A percentile compares a stretch with the other conserved stretches of the same genome.
Evolutionary conservation across 2,329 filamentous ascomycete species (phyloP).

Genomic region (Sporothrix euskadiensis): DNA sequence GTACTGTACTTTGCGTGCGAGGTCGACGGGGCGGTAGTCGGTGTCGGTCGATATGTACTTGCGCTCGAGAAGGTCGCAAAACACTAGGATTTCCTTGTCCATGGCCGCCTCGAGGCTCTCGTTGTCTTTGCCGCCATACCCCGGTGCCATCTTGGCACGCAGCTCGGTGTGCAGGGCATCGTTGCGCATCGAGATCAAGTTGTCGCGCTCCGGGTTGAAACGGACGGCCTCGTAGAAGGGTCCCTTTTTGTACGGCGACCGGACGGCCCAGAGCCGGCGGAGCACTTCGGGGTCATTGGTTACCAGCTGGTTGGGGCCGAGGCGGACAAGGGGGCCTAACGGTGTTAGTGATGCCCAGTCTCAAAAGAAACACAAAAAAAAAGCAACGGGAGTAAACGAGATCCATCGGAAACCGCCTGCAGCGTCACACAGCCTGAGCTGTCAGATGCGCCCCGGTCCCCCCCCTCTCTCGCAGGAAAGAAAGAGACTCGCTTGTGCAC

Average conservation of each 20-base stretch:
- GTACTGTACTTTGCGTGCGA: constrained; percentile 53
- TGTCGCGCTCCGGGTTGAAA: constrained; percentile 42
- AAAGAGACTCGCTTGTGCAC: background rate
- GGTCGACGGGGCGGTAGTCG: constrained; percentile 39
- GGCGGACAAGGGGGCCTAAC: constrained; percentile 35
- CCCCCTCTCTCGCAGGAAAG: background rate
- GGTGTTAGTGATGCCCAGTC: too few relatives aligned
- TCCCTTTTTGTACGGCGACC: constrained; percentile 43
- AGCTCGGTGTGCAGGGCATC: constrained; percentile 43
- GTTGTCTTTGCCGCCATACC: constrained; percentile 39
- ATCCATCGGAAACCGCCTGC: constrained; percentile 1
- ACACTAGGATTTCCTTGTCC: constrained; percentile 35
- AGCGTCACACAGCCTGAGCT: constrained; percentile 1
- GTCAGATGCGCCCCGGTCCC: background rate
- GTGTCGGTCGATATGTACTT: constrained; percentile 41
- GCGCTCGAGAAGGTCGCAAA: constrained; percentile 45
- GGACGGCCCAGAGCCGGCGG: constrained; percentile 40
- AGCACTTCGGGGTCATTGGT: constrained; percentile 37
- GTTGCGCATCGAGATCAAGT: constrained; percentile 41
- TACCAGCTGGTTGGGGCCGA: constrained; percentile 37
- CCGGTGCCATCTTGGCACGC: constrained; percentile 48
- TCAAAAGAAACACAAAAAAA: background rate
- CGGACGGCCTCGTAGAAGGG: constrained; percentile 44
- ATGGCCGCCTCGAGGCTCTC: constrained; percentile 35
- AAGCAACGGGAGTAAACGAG: background rate